These are phyloP conservation scores for Meira nashicola DNA, from an alignment of 1,284 basidiomycete genomes.

Conservation along the genomic window DNA sequence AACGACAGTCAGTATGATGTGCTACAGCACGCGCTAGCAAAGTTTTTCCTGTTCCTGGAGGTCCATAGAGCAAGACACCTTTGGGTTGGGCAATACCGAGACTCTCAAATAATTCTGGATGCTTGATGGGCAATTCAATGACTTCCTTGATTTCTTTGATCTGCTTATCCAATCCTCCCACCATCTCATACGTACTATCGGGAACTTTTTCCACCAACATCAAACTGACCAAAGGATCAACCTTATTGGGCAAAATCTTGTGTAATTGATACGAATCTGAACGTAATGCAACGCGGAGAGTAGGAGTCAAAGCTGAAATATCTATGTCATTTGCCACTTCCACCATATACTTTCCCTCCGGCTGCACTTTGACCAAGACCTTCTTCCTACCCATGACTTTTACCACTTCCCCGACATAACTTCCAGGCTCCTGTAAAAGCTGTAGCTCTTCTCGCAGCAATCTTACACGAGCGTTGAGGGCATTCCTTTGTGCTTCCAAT, in stretches of 20 bases:
- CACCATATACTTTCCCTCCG: conserved; percentile 97
- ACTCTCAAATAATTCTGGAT: conserved; percentile 92
- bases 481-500: conserved; percentile 92
- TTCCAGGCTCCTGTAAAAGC: conserved; percentile 89
- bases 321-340: conserved; percentile 88
- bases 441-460: conserved; percentile 84
- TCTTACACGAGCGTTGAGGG: conserved; percentile 85
- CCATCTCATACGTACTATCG: conserved; percentile 99
- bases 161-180: conserved; percentile 93
- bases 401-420: conserved; percentile 94
- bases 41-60: conserved; percentile 52
- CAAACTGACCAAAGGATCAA: conserved; percentile 51
- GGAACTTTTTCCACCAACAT: conserved; percentile 99
- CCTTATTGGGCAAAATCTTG: conserved; percentile 52
- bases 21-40: conserved; percentile 50
- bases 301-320: conserved; percentile 71
- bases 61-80: conserved; percentile 53
- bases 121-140: conserved; percentile 95
- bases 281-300: conserved; percentile 86
- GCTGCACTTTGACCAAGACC: conserved; percentile 95
- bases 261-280: conserved; percentile 80
- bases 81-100: conserved; percentile 97
- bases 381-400: conserved; percentile 99
- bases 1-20: conserved; percentile 96
- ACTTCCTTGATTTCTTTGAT: conserved; percentile 99